Evolutionary conservation across 2,329 filamentous ascomycete species (phyloP).

Genomic region (Gaeumannomyces sp.): DNA sequence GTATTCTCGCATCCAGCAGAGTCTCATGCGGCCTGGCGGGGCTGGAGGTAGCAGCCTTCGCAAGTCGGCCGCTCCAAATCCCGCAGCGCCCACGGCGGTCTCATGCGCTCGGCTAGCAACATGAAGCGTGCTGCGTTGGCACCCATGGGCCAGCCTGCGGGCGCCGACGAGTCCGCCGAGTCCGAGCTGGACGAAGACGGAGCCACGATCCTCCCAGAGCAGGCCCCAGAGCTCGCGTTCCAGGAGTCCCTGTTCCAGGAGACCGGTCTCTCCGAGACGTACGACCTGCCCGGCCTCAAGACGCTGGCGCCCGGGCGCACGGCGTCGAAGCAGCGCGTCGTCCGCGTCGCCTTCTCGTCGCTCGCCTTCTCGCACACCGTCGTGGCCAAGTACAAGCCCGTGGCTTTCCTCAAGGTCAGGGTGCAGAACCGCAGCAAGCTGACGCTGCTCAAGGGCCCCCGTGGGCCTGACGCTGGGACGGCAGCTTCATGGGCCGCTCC

Average conservation of each 20-base stretch:
- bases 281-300: conserved; percentile 53
- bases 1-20: too few species aligned
- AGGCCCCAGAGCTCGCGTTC: conserved; percentile 31
- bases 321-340: conserved; percentile 53
- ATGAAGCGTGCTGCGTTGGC: too few species aligned
- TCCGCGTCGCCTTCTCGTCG: conserved; percentile 43
- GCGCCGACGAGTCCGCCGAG: too few species aligned
- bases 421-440: conserved; percentile 50
- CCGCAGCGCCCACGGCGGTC: too few species aligned
- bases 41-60: too few species aligned
- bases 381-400: conserved; percentile 54
- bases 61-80: too few species aligned
- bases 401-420: conserved; percentile 53
- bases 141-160: too few species aligned
- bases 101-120: too few species aligned
- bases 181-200: conserved; percentile 13
- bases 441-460: conserved; percentile 47
- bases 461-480: conserved; percentile 57
- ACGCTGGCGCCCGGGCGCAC: conserved; percentile 46
- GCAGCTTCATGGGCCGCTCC: conserved; percentile 53
- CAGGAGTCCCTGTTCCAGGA: conserved; percentile 52
- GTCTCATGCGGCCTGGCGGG: too few species aligned
- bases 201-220: conserved; percentile 17
- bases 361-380: conserved; percentile 51
- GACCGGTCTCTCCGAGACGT: conserved; percentile 53